Conservation (phyloP, 345 rosid species). For the rapeseed (Brassica napus) region Da-Ae NC_063442.1:627501-628000, state of each 20-base stretch:
- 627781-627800: background rate
- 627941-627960: slow-evolving; percentile 69
- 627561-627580: background rate
- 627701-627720: slow-evolving; percentile 19
- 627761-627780: slow-evolving; percentile 19
- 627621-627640: background rate
- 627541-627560: background rate
- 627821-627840: slow-evolving; percentile 23
- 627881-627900: slow-evolving; percentile 19
- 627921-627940: slow-evolving; percentile 48
- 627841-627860: slow-evolving; percentile 19
- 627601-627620: background rate
- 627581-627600: background rate
- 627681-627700: slow-evolving; percentile 2
- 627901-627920: slow-evolving; percentile 23
- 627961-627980: slow-evolving; percentile 57
- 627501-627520: background rate
- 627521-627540: background rate
- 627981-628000: slow-evolving; percentile 48
- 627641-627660: slow-evolving; percentile 22
- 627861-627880: slow-evolving; percentile 22
- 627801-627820: slow-evolving; percentile 6
- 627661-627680: slow-evolving; percentile 19
- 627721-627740: slow-evolving; percentile 10
- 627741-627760: slow-evolving; percentile 32